These are phyloP conservation scores for Pestalotiopsis sp. DNA, from an alignment of 2,329 filamentous ascomycete species.

Conservation along the genomic window DNA sequence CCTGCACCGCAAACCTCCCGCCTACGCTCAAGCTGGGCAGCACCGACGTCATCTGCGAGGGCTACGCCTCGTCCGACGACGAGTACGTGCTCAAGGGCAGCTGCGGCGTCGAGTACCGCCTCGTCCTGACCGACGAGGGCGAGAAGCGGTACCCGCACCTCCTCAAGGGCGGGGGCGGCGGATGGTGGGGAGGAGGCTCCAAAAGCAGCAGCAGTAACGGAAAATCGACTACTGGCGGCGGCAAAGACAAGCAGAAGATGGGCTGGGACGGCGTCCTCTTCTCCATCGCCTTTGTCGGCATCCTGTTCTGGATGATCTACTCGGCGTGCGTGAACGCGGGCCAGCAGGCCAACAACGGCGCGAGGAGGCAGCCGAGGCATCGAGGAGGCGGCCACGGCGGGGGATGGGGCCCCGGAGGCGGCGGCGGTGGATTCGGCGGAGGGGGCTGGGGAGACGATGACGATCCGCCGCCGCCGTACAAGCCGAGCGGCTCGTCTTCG, in stretches of 20 bases:
- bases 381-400: conserved; percentile 41
- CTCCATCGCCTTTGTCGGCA: conserved; percentile 60
- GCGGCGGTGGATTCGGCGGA: conserved; percentile 32
- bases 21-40: conserved; percentile 71
- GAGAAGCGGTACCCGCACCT: conserved; percentile 69
- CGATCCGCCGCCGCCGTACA: conserved; percentile 60
- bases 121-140: conserved; percentile 77
- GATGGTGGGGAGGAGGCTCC: conserved; percentile 19
- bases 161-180: conserved; percentile 36
- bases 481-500: conserved; percentile 34
- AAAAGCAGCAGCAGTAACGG: conserved; percentile 6
- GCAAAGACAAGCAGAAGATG: conserved; percentile 24
- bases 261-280: conserved; percentile 54
- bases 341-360: conserved; percentile 14
- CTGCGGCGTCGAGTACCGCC: conserved; percentile 87
- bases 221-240: neutral
- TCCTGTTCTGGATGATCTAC: conserved; percentile 65
- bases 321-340: conserved; percentile 44
- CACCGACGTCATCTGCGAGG: conserved; percentile 92
- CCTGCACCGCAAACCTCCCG: conserved; percentile 69
- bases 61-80: conserved; percentile 77
- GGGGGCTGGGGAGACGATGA: conserved; percentile 35
- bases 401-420: conserved; percentile 44
- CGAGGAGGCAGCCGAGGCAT: conserved; percentile 22
- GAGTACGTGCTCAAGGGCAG: conserved; percentile 87